Evolutionary conservation across 345 rosid genomes (phyloP), one percentile per base, ranked within the genome.

Genomic region (Aquilaria yunnanensis): DNA sequence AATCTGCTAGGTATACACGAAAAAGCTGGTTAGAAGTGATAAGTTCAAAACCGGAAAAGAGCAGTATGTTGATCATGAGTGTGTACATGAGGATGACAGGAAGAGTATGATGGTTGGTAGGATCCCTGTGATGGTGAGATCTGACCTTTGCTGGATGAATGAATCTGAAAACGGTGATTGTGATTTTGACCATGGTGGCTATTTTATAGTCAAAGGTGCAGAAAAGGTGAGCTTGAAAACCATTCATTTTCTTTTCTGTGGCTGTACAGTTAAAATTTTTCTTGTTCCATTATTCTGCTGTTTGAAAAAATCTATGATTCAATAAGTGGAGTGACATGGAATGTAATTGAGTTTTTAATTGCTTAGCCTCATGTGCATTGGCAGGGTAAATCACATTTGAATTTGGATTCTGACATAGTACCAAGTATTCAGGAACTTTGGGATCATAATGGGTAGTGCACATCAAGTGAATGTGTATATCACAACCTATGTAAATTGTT

Each of bases 111-210:
- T 74, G 11, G 66, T 85, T 66, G 97, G 98, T 31, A 81, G 90
- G 80, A 76, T 93, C 10, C 97, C 98, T 23, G 89, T 90, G 67
- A 93, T 90, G 96, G 96, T 90, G 62, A 85, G 80, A 65, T 90
- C 98, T 56, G 73, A 80, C 16, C 81, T 88, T 16, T 93, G 96
- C 74, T 83, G 96, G 77, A 81, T 85, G 84, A 73, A 45, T 30
- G 81, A 64, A 54, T 74, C 56, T 23, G 84, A 78, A 57, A 81
- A 80, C 61, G 81, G 68, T 53, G 96, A 93, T 52, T 93, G 98
- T 70, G 97, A 85, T 51, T 93, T 81, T 79, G 98, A 93, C 64
- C 92, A 81, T 14, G 95, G 97, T 51, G 98, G 95, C 43, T 93
- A 86, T 69, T 93, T 93, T 72, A 56, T 88, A 64, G 82, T 93